These are phyloP conservation scores for Ottelia alismoides DNA, from an alignment of 106 monocot species.

Conservation along the genomic window DNA sequence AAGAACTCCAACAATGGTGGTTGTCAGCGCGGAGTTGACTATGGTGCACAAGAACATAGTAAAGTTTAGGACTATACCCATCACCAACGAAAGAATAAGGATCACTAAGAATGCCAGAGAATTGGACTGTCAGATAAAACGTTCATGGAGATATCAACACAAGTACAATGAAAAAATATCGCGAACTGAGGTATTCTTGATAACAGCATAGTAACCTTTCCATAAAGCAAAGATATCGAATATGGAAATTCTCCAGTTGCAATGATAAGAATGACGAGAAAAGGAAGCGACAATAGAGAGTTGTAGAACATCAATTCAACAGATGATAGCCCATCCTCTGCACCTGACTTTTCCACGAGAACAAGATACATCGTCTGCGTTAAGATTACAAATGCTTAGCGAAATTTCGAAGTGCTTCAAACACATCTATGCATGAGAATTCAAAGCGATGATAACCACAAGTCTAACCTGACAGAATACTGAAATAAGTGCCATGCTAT, in stretches of 20 bases:
- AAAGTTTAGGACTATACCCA: conserved; percentile 77
- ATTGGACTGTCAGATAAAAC: conserved; percentile 29
- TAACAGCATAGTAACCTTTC: conserved; percentile 26
- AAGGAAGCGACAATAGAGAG: conserved; percentile 57
- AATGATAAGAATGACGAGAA: conserved; percentile 51
- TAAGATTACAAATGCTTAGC: not conserved
- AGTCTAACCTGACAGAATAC: conserved; percentile 72
- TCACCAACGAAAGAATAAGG: conserved; percentile 60
- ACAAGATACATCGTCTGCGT: conserved; percentile 76
- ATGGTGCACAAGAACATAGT: conserved; percentile 93
- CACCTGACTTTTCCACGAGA: conserved; percentile 73
- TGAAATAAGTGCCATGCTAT: conserved; percentile 71
- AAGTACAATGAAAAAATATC: too few relatives aligned
- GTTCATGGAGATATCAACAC: not conserved
- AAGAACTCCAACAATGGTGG: conserved; percentile 88
- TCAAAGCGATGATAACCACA: too few relatives aligned
- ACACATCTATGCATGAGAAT: too few relatives aligned
- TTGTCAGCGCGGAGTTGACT: conserved; percentile 86
- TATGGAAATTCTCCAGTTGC: conserved; percentile 67
- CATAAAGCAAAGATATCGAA: conserved; percentile 37
- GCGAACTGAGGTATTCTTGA: too few relatives aligned
- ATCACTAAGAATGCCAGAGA: too few relatives aligned
- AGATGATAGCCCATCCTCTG: conserved; percentile 68
- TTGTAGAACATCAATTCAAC: conserved; percentile 74
- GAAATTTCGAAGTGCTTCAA: too few relatives aligned